Conservation (phyloP, 352 stramenopile species). For the Phytophthora foliorum region DNA sequence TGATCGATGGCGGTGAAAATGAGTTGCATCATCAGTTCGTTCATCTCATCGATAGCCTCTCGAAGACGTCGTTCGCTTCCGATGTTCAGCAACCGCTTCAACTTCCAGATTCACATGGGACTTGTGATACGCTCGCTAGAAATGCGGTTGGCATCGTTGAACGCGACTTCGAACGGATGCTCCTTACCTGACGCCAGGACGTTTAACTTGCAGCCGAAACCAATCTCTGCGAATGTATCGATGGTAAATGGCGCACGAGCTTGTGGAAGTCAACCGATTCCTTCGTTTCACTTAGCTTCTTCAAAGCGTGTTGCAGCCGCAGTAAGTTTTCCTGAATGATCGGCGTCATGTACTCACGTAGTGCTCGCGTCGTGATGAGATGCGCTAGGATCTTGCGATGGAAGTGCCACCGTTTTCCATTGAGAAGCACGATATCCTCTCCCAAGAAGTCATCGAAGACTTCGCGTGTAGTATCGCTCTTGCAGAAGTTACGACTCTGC, state of each 20-base stretch:
- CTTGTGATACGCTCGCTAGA: background rate
- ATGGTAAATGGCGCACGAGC: slow-evolving; percentile 38
- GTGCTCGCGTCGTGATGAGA: slow-evolving; percentile 36
- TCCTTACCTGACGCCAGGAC: background rate
- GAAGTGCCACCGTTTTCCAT: slow-evolving; percentile 40
- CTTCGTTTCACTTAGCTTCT: background rate
- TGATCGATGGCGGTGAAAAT: slow-evolving; percentile 26
- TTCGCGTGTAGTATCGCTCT: slow-evolving; percentile 33
- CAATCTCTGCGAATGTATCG: slow-evolving; percentile 39
- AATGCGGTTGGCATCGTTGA: slow-evolving; percentile 26
- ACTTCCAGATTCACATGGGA: slow-evolving; percentile 36
- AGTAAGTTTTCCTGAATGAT: slow-evolving; percentile 27
- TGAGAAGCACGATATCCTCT: slow-evolving; percentile 35
- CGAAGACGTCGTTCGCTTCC: slow-evolving; percentile 31
- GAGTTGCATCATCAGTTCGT: slow-evolving; percentile 30
- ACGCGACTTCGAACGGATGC: slow-evolving; percentile 30
- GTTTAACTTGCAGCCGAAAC: slow-evolving; percentile 31
- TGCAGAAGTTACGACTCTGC: slow-evolving; percentile 47
- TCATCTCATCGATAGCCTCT: slow-evolving; percentile 20
- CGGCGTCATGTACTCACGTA: slow-evolving; percentile 33
- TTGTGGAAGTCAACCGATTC: slow-evolving; percentile 23
- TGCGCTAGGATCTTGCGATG: slow-evolving; percentile 38
- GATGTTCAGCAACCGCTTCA: slow-evolving; percentile 35
- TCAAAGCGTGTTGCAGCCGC: slow-evolving; percentile 20
- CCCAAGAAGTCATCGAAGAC: slow-evolving; percentile 39